These are phyloP conservation scores for Cladosporium sp. DNA, from an alignment of 2,329 filamentous ascomycete species.

Conservation along the genomic window DNA sequence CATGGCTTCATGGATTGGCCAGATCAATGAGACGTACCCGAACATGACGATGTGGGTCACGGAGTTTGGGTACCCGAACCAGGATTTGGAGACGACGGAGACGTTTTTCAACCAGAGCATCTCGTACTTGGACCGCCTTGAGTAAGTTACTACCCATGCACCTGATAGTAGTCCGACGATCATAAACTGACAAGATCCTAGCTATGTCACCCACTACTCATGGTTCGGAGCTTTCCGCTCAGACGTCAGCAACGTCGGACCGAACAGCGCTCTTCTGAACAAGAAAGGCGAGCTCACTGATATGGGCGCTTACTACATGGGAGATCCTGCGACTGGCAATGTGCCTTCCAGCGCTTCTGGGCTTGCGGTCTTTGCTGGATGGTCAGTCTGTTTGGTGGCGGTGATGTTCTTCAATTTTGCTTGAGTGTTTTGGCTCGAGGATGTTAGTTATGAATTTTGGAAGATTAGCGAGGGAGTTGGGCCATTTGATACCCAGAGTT, in stretches of 20 bases:
- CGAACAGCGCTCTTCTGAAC: conserved; percentile 71
- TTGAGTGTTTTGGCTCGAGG: neutral
- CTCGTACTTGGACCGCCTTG: conserved; percentile 66
- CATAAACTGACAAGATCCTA: neutral
- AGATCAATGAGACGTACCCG: conserved; percentile 53
- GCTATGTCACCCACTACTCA: conserved; percentile 66
- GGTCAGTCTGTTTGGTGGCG: conserved; percentile 29
- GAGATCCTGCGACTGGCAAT: conserved; percentile 47
- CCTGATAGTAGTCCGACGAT: neutral
- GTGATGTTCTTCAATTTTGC: conserved; percentile 27
- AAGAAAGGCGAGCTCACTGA: conserved; percentile 69
- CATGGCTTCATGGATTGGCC: conserved; percentile 66
- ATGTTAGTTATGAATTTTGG: neutral
- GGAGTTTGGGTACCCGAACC: conserved; percentile 67
- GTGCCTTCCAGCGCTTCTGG: conserved; percentile 38
- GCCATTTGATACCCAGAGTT: conserved; percentile 6
- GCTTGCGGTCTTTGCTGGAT: conserved; percentile 34
- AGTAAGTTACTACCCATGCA: conserved; percentile 40
- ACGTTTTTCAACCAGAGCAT: conserved; percentile 67
- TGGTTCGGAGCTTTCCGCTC: conserved; percentile 77
- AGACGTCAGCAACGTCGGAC: conserved; percentile 70
- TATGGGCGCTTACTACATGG: conserved; percentile 77
- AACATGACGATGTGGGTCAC: conserved; percentile 73
- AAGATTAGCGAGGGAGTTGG: conserved; percentile 11
- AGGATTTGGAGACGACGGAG: conserved; percentile 60